phyloP scores from a whole-genome alignment of 148 eudicot genomes.

The Silene latifolia region DNA sequence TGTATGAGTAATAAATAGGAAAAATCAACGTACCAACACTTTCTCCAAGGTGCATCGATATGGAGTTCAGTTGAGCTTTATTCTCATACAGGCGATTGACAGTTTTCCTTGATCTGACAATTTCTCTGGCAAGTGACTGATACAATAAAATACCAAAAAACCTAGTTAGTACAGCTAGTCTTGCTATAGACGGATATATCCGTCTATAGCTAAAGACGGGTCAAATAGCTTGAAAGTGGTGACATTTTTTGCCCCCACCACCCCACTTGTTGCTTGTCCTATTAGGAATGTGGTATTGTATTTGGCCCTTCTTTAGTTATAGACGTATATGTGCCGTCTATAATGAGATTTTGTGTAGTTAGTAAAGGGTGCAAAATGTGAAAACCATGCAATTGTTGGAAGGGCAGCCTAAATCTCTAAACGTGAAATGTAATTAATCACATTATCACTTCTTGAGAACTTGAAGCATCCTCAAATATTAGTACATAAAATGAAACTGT shows the following conservation, averaged over 20 bases:
- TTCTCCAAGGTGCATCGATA: conserved; percentile 99
- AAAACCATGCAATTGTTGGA: neutral
- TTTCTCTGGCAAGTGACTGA: conserved; percentile 90
- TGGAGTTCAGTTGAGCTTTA: conserved; percentile 93
- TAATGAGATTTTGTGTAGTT: too few species aligned
- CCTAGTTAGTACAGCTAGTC: too few species aligned
- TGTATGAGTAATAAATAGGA: too few species aligned
- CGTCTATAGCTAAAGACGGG: too few species aligned
- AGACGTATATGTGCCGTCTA: too few species aligned
- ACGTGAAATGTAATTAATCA: neutral
- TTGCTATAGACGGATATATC: too few species aligned
- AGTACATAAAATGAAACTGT: neutral
- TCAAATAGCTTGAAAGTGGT: too few species aligned
- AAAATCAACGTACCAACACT: conserved; percentile 97
- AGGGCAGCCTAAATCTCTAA: neutral
- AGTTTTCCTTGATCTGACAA: conserved; percentile 78
- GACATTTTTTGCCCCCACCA: too few species aligned
- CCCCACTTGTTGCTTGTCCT: too few species aligned
- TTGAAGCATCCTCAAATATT: neutral
- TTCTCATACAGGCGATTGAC: conserved; percentile 96
- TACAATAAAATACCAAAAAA: conserved; percentile 21
- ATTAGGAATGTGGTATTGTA: too few species aligned
- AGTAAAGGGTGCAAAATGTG: conserved; percentile 2
- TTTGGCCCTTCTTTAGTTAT: too few species aligned
- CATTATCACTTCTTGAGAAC: neutral